Evolutionary conservation across 2,329 filamentous ascomycete genomes (phyloP).

Genomic region (Trichoderma sp.): DNA sequence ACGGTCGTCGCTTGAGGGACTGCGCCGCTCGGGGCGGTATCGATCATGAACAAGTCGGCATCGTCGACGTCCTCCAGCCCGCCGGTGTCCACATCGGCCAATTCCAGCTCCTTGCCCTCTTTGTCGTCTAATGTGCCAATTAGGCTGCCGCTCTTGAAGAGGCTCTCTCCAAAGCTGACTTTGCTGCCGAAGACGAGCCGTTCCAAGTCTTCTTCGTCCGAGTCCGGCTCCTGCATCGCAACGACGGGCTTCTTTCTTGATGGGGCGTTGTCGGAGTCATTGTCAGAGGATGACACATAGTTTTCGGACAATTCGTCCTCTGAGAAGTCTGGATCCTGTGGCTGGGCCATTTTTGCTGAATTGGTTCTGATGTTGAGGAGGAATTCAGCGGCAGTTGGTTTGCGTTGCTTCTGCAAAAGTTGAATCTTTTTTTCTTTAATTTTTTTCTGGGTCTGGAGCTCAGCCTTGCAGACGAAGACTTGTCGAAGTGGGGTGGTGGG

Average conservation of each 20-base stretch:
- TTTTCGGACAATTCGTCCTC: conserved; percentile 38
- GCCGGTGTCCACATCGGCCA: conserved; percentile 48
- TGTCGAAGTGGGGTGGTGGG: conserved; percentile 27
- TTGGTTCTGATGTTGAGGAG: neutral
- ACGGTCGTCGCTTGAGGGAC: conserved; percentile 39
- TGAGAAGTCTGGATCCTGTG: conserved; percentile 37
- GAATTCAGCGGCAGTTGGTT: conserved; percentile 2
- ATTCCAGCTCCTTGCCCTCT: conserved; percentile 40
- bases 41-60: conserved; percentile 82
- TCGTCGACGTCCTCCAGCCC: conserved; percentile 70
- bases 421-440: conserved; percentile 20
- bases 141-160: conserved; percentile 60
- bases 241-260: conserved; percentile 27
- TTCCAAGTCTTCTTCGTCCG: conserved; percentile 83
- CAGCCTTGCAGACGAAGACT: conserved; percentile 38
- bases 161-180: conserved; percentile 73
- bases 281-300: conserved; percentile 36
- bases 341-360: conserved; percentile 39
- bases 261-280: conserved; percentile 36
- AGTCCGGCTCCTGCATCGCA: conserved; percentile 66
- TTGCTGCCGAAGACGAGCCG: conserved; percentile 85
- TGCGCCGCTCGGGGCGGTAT: conserved; percentile 60
- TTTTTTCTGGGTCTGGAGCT: conserved; percentile 39
- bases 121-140: conserved; percentile 39
- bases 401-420: conserved; percentile 32